Evolutionary conservation across 768 basidiomycete genomes (phyloP), one percentile per base, ranked within the genome.

Genomic region (Mrakia frigida): DNA sequence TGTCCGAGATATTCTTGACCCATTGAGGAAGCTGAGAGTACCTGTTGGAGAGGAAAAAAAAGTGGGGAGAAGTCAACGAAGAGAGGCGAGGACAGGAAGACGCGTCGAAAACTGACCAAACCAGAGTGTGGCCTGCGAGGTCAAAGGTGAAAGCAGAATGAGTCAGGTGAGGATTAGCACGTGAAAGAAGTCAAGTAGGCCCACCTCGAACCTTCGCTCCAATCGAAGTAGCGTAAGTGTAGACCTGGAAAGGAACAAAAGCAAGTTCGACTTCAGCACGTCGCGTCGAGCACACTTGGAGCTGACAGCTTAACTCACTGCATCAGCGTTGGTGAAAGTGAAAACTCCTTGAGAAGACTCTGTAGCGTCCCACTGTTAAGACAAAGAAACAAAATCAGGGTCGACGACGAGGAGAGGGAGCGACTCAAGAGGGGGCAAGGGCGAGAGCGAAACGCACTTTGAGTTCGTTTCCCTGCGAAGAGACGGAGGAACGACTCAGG

Each of bases 1-100:
- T 68, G 65, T 41, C 37, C 5, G 21, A 25, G 39, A 68, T 68
- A 39, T 68, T 68, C 65, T 68, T 35, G 37, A 43, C 65, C 65
- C 65, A 68, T n/a, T 68, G 65, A 9, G 65, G 65, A n/a, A 68
- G 65, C 10, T 68, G 65, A 9, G 65, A 68, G 65, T 68, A 39
- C 65, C 61, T 33, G 61, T 13, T 0, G 9, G 6, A 28, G 6
- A n/a, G 3, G 61, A 35, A 63, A 33, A 28, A 6, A 33, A 21
- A 37, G 18, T 1, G 56, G 13, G n/a, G 28, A 10, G 28, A 61
- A 63, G 61, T 6, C 9, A 37, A 37, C 11, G 61, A 5, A 50
- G 46, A 21, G 46, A 21, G 9, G 3, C 16, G 46, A 14, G 21
- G 35, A 28, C 10, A 6, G 9, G 61, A 63, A 11, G 60, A 63